Evolutionary conservation across 176 grass and related monocot species (phyloP), one percentile per base, ranked within the genome.

Genomic region (Leersia perrieri): DNA sequence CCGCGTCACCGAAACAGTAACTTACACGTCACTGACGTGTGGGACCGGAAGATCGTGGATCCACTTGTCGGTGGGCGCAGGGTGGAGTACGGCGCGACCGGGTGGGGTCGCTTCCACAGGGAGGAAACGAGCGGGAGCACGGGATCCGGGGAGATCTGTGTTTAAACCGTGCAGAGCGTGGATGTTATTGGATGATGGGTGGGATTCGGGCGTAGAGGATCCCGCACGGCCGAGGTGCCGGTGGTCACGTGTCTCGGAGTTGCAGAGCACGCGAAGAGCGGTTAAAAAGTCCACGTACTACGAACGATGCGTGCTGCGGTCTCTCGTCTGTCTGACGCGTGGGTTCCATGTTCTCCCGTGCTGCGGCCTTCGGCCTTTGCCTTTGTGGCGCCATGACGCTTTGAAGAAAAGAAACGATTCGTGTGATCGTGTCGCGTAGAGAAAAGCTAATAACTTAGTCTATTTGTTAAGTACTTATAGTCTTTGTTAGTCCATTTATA

Each of bases 51-150:
- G 0, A 1, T 5, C 5, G 11, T 33, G 72, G 82, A 11, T 66
- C 82, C 77, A 72, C 77, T 25, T 89, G 87, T 85, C 87, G 77
- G 87, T 85, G 77, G 64, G 27, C 18, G 7, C 1, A 9, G 4
- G 16, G 28, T 0, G 31, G 5, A 45, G 42, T 16, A 45, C 13
- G 26, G 14, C 14, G 33, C 55, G 41, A 33, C 5, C 2, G 8
- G 13, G 51, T 11, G 29, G 1, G 5, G 8, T 57, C 0, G 13
- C 36, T 34, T 28, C 3, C 51, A 28, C 16, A 5, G 26, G 49
- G 33, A 15, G 49, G 33, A 15, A 18, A 25, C 27, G 13, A 30
- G 42, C 18, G 42, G 76, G 84, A 82, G 33, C 80, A 82, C 55
- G 26, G 51, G 66, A 83, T 73, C 86, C 42, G 10, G 3, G 18